A percentile compares a stretch with the other conserved stretches of the same genome.
phyloP scores from a whole-genome alignment of 768 basidiomycete species.

The Lentinula edodes region DNA sequence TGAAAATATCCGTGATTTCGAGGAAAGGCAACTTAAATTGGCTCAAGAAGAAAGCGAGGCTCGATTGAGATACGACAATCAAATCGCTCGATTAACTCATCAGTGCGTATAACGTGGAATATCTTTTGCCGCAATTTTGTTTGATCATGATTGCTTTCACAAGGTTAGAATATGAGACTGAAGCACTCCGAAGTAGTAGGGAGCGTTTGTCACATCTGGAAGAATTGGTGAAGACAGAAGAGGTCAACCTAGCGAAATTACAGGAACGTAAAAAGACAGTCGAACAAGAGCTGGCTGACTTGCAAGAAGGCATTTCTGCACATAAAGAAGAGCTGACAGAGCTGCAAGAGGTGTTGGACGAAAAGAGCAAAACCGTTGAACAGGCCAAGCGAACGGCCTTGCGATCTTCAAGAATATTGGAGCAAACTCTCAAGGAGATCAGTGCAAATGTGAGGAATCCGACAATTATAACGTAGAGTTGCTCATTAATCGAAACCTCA shows the following conservation, averaged over 20 bases:
- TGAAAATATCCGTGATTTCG: constrained; percentile 84
- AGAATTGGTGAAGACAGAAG: constrained; percentile 46
- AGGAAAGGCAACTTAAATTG: constrained; percentile 83
- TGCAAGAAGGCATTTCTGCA: constrained; percentile 47
- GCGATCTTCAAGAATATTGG: constrained; percentile 71
- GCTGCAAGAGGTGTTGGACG: constrained; percentile 62
- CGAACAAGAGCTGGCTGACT: constrained; percentile 53
- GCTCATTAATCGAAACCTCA: constrained; percentile 14
- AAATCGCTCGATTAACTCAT: constrained; percentile 80
- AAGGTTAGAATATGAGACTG: constrained; percentile 78
- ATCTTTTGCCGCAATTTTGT: too few species aligned
- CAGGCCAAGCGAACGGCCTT: constrained; percentile 64
- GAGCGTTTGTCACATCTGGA: constrained; percentile 59
- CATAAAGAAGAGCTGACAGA: constrained; percentile 58
- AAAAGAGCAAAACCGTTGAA: constrained; percentile 69
- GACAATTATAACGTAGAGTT: constrained; percentile 6
- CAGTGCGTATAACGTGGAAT: constrained; percentile 47
- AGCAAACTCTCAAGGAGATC: constrained; percentile 89
- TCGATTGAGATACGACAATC: constrained; percentile 74
- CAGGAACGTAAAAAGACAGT: constrained; percentile 49
- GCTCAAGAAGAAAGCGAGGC: constrained; percentile 87
- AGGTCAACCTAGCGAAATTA: constrained; percentile 45
- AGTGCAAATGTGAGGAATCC: constrained; percentile 53
- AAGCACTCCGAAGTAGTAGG: constrained; percentile 60
- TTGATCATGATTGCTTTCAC: constrained; percentile 3